Evolutionary conservation across 768 basidiomycete genomes (phyloP).

Genomic region (Rhodotorula diobovata): DNA sequence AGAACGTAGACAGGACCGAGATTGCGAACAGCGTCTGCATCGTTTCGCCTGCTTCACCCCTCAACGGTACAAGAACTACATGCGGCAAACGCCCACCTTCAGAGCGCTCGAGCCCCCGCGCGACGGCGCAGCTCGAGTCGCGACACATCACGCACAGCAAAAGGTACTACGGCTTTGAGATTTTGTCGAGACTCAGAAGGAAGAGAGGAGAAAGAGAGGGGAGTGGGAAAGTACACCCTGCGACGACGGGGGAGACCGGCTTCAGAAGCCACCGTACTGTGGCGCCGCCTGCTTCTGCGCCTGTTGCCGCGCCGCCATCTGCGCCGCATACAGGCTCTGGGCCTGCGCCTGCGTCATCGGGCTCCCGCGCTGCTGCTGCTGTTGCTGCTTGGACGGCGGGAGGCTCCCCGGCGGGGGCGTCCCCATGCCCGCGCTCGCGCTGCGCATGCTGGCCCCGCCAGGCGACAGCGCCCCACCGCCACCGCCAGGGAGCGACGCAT

Average conservation of each 20-base stretch:
- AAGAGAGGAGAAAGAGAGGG: background rate
- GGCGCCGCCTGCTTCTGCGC: background rate
- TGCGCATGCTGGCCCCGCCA: background rate
- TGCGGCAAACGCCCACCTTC: background rate
- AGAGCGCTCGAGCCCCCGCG: no score
- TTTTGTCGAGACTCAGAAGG: background rate
- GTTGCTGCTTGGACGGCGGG: no score
- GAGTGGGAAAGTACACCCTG: no score
- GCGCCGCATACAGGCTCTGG: background rate
- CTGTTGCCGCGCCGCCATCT: background rate
- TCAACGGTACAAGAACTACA: background rate
- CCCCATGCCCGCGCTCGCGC: no score
- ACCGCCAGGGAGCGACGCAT: background rate
- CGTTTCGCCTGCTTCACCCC: background rate
- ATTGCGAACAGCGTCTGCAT: no score
- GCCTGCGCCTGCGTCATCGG: background rate
- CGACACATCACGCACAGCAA: background rate
- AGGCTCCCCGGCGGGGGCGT: background rate
- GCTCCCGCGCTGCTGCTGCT: background rate
- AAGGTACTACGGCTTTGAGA: background rate
- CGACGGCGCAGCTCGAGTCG: no score
- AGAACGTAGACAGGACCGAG: no score
- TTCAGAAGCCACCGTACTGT: slow-evolving; percentile 12
- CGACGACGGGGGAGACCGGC: background rate
- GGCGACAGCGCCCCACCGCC: background rate